Percentiles rank a stretch among this genome's conserved stretches.
Evolutionary conservation across 371 early-diverging fungal genomes (phyloP).

Genomic region (Fennellomyces sp.): DNA sequence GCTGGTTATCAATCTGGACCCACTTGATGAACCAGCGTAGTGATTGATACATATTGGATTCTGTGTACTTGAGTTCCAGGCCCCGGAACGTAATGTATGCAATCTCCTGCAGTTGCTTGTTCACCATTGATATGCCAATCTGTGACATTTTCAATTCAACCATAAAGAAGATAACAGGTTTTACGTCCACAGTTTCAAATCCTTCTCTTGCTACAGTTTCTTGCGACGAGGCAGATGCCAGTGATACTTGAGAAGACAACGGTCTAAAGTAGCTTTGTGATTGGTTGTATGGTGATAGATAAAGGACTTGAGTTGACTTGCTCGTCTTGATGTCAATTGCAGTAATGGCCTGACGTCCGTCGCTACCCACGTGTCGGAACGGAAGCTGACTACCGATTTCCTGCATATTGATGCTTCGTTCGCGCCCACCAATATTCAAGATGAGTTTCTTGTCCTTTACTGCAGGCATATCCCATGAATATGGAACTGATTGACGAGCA

Average conservation of each 20-base stretch:
- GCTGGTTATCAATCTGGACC: conserved; percentile 90
- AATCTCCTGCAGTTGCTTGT: conserved; percentile 65
- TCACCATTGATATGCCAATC: conserved; percentile 82
- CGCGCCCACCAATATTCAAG: conserved; percentile 70
- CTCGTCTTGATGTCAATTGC: conserved; percentile 86
- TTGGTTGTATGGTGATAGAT: conserved; percentile 74
- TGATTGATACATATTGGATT: conserved; percentile 70
- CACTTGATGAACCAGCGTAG: conserved; percentile 69
- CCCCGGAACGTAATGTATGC: conserved; percentile 74
- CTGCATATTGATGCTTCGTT: conserved; percentile 80
- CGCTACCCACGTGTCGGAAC: conserved; percentile 64
- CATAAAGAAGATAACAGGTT: conserved; percentile 35
- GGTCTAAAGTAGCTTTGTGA: conserved; percentile 65
- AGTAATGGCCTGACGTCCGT: conserved; percentile 55
- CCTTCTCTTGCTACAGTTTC: conserved; percentile 45
- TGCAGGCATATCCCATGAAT: conserved; percentile 95
- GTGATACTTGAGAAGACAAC: conserved; percentile 13
- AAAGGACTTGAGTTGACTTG: conserved; percentile 79
- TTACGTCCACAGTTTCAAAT: conserved; percentile 57
- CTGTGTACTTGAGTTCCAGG: conserved; percentile 65
- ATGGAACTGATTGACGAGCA: conserved; percentile 72
- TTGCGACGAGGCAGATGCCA: conserved; percentile 20
- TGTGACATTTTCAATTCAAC: conserved; percentile 48
- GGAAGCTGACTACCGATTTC: conserved; percentile 91
- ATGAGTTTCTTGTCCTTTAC: conserved; percentile 75